These are phyloP conservation scores for Penicillium canariense DNA, from an alignment of 495 filamentous ascomycete species.

Conservation along the genomic window DNA sequence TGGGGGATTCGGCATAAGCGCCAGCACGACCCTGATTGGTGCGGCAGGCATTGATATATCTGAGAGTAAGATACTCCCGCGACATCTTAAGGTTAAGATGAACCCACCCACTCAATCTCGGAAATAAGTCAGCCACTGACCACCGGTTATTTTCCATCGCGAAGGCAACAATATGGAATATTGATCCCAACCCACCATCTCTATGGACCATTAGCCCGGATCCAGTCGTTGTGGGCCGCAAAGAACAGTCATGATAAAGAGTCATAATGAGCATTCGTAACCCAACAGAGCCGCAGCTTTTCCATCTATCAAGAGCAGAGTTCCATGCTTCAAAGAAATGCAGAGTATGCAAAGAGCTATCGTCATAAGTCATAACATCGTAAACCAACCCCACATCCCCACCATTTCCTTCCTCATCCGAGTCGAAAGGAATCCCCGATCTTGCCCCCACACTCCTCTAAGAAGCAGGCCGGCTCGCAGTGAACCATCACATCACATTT, in stretches of 20 bases:
- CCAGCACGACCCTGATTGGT: no score
- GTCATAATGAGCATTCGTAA: neutral
- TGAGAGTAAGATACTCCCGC: no score
- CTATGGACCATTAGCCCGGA: slow-evolving; percentile 10
- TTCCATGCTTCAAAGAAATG: neutral
- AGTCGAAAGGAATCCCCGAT: no score
- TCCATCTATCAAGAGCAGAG: slow-evolving; percentile 19
- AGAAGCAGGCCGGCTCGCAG: no score
- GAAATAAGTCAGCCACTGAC: slow-evolving; percentile 7
- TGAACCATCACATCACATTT: neutral
- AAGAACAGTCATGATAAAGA: neutral
- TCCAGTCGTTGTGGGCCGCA: neutral
- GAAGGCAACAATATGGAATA: neutral
- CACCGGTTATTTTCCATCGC: slow-evolving; percentile 8
- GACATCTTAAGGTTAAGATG: neutral
- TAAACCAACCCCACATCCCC: neutral
- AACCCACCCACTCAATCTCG: neutral
- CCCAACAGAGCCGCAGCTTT: slow-evolving; percentile 2
- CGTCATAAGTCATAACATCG: slow-evolving; percentile 8
- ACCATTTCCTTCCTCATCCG: neutral
- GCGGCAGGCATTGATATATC: no score
- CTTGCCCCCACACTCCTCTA: no score
- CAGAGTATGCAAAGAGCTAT: slow-evolving; percentile 3
- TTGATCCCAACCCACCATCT: slow-evolving; percentile 6
- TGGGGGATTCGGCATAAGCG: no score